Conservation (phyloP, 257 asterid genomes). For the Solanum dulcamara region DNA sequence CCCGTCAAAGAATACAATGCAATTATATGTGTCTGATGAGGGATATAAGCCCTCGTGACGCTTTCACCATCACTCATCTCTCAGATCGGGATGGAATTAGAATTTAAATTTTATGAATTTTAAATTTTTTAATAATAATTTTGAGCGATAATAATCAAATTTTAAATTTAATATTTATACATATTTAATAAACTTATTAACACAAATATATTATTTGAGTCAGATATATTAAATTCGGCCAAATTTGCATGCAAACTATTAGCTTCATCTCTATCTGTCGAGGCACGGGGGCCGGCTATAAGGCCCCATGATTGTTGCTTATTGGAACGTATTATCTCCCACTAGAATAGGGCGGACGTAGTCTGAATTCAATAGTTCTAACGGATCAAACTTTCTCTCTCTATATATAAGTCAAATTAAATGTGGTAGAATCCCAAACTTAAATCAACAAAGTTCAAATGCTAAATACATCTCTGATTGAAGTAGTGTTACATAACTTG, state of each 20-base stretch:
- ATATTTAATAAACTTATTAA: no score
- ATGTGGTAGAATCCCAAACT: neutral
- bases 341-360: neutral
- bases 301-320: neutral
- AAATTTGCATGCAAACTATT: neutral
- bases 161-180: no score
- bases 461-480: neutral
- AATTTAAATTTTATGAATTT: no score
- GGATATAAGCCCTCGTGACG: neutral
- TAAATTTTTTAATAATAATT: no score
- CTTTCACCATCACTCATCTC: neutral
- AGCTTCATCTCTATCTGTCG: neutral
- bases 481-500: neutral
- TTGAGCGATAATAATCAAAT: no score
- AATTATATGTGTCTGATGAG: neutral
- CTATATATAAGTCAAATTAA: neutral
- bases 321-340: neutral
- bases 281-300: neutral
- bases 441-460: neutral
- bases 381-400: no score
- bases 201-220: neutral
- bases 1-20: neutral
- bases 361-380: no score
- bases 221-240: no score
- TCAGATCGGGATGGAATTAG: neutral